A percentile compares a stretch with the other conserved stretches of the same genome.
Evolutionary conservation across 148 eudicot species (phyloP).

Genomic region (Suaeda aralocaspica): DNA sequence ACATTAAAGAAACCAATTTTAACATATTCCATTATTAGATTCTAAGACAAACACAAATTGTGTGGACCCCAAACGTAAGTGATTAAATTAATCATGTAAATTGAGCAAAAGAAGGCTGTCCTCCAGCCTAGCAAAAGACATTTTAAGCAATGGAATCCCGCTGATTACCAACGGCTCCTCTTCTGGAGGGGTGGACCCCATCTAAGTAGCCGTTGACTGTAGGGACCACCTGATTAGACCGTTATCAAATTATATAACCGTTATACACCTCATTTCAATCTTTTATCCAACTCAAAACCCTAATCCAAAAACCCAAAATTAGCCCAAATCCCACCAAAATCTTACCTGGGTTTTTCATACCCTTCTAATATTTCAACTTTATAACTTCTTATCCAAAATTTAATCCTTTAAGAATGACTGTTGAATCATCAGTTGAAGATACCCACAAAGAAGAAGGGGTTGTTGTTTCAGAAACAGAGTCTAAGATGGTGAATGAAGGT

Average conservation of each 20-base stretch:
- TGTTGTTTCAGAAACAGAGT: slow-evolving; percentile 19
- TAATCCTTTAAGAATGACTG: slow-evolving; percentile 26
- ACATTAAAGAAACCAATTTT: neutral
- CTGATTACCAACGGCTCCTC: slow-evolving; percentile 28
- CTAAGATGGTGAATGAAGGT: slow-evolving; percentile 15
- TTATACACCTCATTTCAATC: slow-evolving; percentile 11
- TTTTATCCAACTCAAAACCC: slow-evolving; percentile 11
- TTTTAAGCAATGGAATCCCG: slow-evolving; percentile 21
- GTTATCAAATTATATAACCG: slow-evolving; percentile 33
- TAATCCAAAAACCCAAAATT: neutral
- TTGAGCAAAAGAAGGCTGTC: slow-evolving; percentile 4
- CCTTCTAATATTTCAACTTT: neutral
- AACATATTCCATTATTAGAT: neutral
- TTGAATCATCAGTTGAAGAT: slow-evolving; percentile 30
- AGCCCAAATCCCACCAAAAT: neutral
- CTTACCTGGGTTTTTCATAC: neutral
- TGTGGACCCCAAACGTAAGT: slow-evolving; percentile 5
- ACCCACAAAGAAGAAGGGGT: slow-evolving; percentile 28
- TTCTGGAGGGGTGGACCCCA: slow-evolving; percentile 16
- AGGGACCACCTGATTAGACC: slow-evolving; percentile 14
- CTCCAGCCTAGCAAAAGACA: slow-evolving; percentile 16
- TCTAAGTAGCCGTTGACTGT: slow-evolving; percentile 24
- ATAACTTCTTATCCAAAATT: neutral
- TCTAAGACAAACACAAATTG: neutral
- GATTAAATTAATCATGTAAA: neutral